A percentile compares a stretch with the other conserved stretches of the same genome.
Evolutionary conservation across 129 eudicot species (phyloP).

Genomic region (Helichrysum umbraculigerum): DNA sequence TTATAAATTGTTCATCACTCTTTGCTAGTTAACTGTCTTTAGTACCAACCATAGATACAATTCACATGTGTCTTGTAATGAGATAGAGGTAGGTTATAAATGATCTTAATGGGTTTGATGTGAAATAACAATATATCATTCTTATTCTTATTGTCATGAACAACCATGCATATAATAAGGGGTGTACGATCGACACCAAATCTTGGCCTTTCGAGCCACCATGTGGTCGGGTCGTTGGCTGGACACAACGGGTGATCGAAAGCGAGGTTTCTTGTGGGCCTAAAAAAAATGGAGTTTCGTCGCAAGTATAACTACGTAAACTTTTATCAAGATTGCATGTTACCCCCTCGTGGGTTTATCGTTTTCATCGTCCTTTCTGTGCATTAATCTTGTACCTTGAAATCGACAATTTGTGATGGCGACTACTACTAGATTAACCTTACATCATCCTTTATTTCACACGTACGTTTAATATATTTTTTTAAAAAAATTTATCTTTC

Average conservation of each 20-base stretch:
- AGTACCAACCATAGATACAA: neutral
- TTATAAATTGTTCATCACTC: neutral
- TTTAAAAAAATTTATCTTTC: neutral
- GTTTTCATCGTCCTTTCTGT: slow-evolving; percentile 43
- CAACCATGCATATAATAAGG: slow-evolving; percentile 16
- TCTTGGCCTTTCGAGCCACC: slow-evolving; percentile 42
- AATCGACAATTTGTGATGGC: slow-evolving; percentile 43
- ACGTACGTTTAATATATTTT: neutral
- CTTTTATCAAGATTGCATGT: slow-evolving; percentile 58
- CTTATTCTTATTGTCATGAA: slow-evolving; percentile 34
- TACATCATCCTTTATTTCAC: slow-evolving; percentile 25
- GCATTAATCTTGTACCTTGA: slow-evolving; percentile 39
- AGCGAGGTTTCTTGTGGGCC: slow-evolving; percentile 42
- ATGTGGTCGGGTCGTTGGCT: slow-evolving; percentile 60
- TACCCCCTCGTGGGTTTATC: slow-evolving; percentile 77
- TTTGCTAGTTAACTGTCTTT: slow-evolving; percentile 5
- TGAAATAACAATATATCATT: slow-evolving; percentile 8
- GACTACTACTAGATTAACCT: slow-evolving; percentile 40
- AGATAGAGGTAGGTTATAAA: slow-evolving; percentile 21
- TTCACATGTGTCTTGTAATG: slow-evolving; percentile 31
- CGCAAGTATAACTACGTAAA: slow-evolving; percentile 30
- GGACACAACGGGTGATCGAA: slow-evolving; percentile 49
- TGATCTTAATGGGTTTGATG: slow-evolving; percentile 3
- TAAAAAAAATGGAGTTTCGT: slow-evolving; percentile 30
- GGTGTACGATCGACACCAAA: slow-evolving; percentile 19